These are phyloP conservation scores for Graphium sp. DNA, from an alignment of 2,329 filamentous ascomycete genomes.

Conservation along the genomic window DNA sequence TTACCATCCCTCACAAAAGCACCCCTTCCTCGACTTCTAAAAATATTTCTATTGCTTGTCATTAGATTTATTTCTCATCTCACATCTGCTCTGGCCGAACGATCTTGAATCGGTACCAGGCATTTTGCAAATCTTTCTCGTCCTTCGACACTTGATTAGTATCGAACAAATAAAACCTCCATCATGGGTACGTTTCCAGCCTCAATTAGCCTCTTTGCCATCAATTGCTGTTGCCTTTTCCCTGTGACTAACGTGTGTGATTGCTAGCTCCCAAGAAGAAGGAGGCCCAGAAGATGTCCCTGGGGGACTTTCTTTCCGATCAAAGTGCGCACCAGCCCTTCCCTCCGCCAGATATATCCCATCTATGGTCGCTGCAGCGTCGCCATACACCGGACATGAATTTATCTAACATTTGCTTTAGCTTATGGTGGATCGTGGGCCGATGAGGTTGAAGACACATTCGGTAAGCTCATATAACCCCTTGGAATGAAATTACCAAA, in stretches of 20 bases:
- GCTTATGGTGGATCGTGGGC: conserved; percentile 74
- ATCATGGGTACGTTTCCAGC: conserved; percentile 37
- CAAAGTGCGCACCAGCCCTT: conserved; percentile 50
- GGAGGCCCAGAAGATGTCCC: conserved; percentile 91
- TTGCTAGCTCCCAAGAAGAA: conserved; percentile 85
- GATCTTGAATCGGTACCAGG: neutral
- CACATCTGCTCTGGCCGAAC: too few relatives aligned
- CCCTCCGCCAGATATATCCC: too few relatives aligned
- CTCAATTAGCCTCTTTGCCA: conserved; percentile 5
- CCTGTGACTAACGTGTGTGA: too few relatives aligned
- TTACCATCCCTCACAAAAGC: too few relatives aligned
- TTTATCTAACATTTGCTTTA: conserved; percentile 7
- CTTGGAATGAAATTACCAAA: too few relatives aligned
- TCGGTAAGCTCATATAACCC: conserved; percentile 51
- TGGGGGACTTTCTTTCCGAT: conserved; percentile 89
- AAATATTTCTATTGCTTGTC: too few relatives aligned
- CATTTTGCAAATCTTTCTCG: conserved; percentile 4
- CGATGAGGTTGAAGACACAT: conserved; percentile 91
- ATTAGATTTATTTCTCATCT: too few relatives aligned
- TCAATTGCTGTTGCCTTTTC: conserved; percentile 6
- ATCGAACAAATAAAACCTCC: conserved; percentile 29
- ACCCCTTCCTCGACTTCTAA: too few relatives aligned
- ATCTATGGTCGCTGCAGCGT: too few relatives aligned
- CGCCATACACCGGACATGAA: neutral
- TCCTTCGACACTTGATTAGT: conserved; percentile 14